Conservation (phyloP, 2,329 filamentous ascomycete genomes). For the Cryphonectria carpinicola region DNA sequence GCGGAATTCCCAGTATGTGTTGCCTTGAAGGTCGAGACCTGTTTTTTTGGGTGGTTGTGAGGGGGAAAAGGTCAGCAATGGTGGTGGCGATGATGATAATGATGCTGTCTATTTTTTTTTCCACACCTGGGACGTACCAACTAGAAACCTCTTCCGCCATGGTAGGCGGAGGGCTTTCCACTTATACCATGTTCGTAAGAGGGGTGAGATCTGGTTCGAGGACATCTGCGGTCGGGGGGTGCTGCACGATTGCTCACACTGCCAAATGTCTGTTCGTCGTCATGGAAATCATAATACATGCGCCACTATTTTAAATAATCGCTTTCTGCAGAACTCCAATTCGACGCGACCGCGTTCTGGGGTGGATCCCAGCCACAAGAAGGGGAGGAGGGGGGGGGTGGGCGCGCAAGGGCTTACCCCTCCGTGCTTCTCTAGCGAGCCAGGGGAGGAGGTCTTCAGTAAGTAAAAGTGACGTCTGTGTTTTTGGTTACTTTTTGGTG, state of each 20-base stretch:
- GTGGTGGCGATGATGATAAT: not conserved
- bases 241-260: not conserved
- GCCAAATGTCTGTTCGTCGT: not conserved
- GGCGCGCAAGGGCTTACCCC: not conserved
- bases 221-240: constrained; percentile 37
- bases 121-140: constrained; percentile 52
- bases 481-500: not conserved
- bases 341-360: constrained; percentile 8
- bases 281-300: not conserved
- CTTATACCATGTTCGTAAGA: constrained; percentile 55
- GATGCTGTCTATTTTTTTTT: not conserved
- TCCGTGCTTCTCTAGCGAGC: not conserved
- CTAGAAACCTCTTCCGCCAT: constrained; percentile 66
- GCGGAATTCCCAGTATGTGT: constrained; percentile 72
- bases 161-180: constrained; percentile 67
- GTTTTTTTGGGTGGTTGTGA: not conserved
- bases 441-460: not conserved
- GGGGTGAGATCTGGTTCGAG: constrained; percentile 42
- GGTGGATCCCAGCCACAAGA: constrained; percentile 12
- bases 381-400: not conserved
- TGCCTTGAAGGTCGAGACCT: constrained; percentile 68
- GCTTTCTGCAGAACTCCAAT: constrained; percentile 8
- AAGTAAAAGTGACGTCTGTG: constrained; percentile 4
- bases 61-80: not conserved
- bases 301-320: not conserved